phyloP scores from a whole-genome alignment of 345 rosid species.

The Firmiana major region DNA sequence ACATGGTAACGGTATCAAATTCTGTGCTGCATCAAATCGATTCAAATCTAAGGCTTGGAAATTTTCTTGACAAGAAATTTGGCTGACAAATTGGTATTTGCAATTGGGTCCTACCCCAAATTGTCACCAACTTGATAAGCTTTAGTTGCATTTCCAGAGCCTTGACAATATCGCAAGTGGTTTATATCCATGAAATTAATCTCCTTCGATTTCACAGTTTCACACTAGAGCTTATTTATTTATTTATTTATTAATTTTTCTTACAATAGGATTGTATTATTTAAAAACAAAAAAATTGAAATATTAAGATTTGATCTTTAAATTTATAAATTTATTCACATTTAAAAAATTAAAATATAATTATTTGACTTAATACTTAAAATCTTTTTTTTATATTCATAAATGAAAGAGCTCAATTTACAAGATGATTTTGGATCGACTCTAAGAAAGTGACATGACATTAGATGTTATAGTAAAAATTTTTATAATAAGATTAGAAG shows the following conservation, averaged over 20 bases:
- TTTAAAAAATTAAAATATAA: too few relatives aligned
- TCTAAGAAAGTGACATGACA: neutral
- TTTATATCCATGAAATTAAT: neutral
- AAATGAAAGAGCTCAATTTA: neutral
- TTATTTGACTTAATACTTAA: too few relatives aligned
- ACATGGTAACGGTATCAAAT: neutral
- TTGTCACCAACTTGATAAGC: neutral
- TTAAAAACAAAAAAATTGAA: too few relatives aligned
- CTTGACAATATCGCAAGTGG: neutral
- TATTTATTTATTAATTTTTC: too few relatives aligned
- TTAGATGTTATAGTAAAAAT: neutral
- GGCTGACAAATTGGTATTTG: neutral
- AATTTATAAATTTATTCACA: too few relatives aligned
- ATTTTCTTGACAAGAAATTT: neutral
- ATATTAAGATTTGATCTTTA: too few relatives aligned
- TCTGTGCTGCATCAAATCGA: neutral
- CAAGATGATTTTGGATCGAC: neutral
- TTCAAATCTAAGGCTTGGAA: neutral
- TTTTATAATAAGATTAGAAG: too few relatives aligned
- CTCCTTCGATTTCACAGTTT: neutral
- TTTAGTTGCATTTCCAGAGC: neutral
- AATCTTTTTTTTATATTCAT: too few relatives aligned
- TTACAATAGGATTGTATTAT: too few relatives aligned
- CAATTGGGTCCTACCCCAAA: neutral
- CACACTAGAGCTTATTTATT: neutral